Base-by-base conservation (phyloP, 2,329 filamentous ascomycete species). In the Botryotinia convoluta region DNA sequence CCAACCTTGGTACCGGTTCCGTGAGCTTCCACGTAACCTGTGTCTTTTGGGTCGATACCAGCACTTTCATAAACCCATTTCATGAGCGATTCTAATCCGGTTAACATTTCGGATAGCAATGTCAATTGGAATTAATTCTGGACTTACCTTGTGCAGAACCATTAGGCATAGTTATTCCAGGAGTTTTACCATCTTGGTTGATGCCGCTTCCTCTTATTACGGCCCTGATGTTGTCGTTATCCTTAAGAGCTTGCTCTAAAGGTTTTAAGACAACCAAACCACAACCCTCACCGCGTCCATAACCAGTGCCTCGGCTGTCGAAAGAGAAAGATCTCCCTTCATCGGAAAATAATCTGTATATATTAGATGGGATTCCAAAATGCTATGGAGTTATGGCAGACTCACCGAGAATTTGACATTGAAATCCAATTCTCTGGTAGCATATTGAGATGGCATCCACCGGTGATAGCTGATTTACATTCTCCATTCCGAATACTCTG, bases 241-340 rank as follows among this genome's bases (percentile, higher is more conserved):
- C 87, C 18, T 82, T 82, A 6, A 91, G 76, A 1, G 90, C 90
- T 77, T 89, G 86, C 8, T 83, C 81, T 0, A 91, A 81, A 6
- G 85, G 84, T 80, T 92, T 92, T 60, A 92, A 78, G 6, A 91
- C 77, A 1, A 92, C 79, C 16, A 87, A 84, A 0, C 84, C 88
- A 39, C 88, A 83, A 0, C 89, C 90, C 76, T 92, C 90, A 2
- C 89, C 90, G 57, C 89, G 84, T 0, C 86, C 89, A 76, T 92
- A 92, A 0, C 90, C 90, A 74, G 89, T 86, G 22, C 88, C 90
- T 1, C 85, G 83, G 29, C 83, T 78, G 75, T 91, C 89, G 74
- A 89, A 91, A 70, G 86, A 87, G 74, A 85, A 79, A 18, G 76
- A 81, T 48, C 76, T 73, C 18, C 79, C 79, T 48, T 77, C 73